Percentiles rank a stretch among this genome's conserved stretches.
These are phyloP conservation scores for Neonothopanus nambi DNA, from an alignment of 1,284 basidiomycete species.

Conservation along the genomic window DNA sequence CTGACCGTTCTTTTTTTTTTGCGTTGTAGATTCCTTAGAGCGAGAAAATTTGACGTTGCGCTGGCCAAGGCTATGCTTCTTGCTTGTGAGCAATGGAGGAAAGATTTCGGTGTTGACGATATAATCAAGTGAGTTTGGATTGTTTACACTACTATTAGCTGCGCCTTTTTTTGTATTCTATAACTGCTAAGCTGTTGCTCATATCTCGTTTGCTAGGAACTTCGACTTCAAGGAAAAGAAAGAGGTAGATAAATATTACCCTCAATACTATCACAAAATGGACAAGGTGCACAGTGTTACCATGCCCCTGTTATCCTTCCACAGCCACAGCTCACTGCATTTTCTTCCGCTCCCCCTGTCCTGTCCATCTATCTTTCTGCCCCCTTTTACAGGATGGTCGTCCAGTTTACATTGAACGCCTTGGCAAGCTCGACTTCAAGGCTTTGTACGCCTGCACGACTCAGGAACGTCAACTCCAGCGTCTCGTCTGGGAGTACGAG, in stretches of 20 bases:
- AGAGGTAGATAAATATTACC: slow-evolving; percentile 90
- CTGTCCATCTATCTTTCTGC: too few relatives aligned
- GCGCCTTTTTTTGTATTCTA: slow-evolving; percentile 4
- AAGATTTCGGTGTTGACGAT: slow-evolving; percentile 87
- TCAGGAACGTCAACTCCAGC: slow-evolving; percentile 86
- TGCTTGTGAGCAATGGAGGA: slow-evolving; percentile 88
- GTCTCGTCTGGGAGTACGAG: slow-evolving; percentile 94
- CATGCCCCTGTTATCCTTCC: background rate
- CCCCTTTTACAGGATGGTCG: slow-evolving; percentile 74
- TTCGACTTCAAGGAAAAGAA: slow-evolving; percentile 89
- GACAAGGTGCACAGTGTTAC: slow-evolving; percentile 68
- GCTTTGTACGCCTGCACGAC: slow-evolving; percentile 84
- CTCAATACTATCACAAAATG: slow-evolving; percentile 95
- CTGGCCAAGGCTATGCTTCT: slow-evolving; percentile 87
- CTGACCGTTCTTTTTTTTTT: slow-evolving; percentile 2
- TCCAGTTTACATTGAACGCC: slow-evolving; percentile 92
- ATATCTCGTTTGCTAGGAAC: slow-evolving; percentile 46
- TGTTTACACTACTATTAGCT: background rate
- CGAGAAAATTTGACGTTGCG: slow-evolving; percentile 88
- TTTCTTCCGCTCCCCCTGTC: background rate
- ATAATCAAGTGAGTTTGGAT: slow-evolving; percentile 66
- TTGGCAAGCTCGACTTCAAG: slow-evolving; percentile 88
- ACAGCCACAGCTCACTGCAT: background rate
- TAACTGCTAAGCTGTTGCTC: background rate
- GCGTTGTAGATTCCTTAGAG: slow-evolving; percentile 76